Evolutionary conservation across 129 eudicot genomes (phyloP).

Genomic region (Lactuca saligna): DNA sequence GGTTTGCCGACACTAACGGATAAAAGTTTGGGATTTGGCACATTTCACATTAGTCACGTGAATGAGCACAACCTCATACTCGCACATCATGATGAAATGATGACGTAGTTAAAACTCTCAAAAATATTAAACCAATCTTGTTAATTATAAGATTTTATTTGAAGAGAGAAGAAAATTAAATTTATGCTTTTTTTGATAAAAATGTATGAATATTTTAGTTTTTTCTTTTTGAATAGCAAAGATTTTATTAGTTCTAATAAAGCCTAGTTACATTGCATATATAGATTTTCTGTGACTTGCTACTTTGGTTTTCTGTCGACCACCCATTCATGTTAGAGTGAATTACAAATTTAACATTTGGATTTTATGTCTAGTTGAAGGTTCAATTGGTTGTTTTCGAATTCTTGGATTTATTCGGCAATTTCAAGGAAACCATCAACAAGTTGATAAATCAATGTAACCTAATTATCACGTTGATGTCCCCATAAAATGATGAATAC

Average conservation of each 20-base stretch:
- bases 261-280: not conserved
- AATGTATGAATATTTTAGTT: no score
- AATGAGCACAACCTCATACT: not conserved
- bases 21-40: not conserved
- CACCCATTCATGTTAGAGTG: not conserved
- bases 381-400: not conserved
- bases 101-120: not conserved
- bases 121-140: not conserved
- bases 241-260: not conserved
- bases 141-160: no score
- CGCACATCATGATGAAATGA: not conserved
- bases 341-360: not conserved
- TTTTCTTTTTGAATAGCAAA: no score
- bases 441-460: not conserved
- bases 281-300: not conserved
- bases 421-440: not conserved
- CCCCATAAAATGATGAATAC: not conserved
- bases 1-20: constrained; percentile 21
- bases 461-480: not conserved
- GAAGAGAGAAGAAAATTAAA: no score
- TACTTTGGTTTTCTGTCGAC: not conserved
- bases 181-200: not conserved
- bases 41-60: constrained; percentile 19
- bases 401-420: not conserved
- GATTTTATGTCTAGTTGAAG: not conserved